Evolutionary conservation across 2,329 filamentous ascomycete genomes (phyloP), one percentile per base, ranked within the genome.

Genomic region (Neopestalotiopsis clavispora): DNA sequence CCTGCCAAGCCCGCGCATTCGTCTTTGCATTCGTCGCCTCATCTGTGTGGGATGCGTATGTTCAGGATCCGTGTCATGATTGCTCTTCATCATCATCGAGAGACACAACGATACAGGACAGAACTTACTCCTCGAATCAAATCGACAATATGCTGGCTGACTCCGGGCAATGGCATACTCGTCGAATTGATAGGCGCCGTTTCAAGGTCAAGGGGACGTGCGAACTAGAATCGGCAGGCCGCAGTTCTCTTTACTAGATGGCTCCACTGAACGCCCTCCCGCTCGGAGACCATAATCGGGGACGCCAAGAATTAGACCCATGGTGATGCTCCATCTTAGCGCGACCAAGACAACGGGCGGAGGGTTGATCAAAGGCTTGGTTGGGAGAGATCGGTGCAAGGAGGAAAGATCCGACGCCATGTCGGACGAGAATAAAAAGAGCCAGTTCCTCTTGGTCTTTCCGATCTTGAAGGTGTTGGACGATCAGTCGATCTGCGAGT

Each of bases 201-300:
- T 17, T 17, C 45, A 52, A 20, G 45, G 45, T 52, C n/a, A 17
- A 52, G 17, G 45, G 45, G 45, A 20, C 45, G 45, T 20, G 45
- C 45, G n/a, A 52, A 52, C 34, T 38, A 38, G 34, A 20, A 52
- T 52, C 45, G 34, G 34, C 34, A 38, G 5, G 34, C 45, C 17
- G 45, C 45, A 52, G 45, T 17, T 52, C 45, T 52, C 14, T 52
- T 3, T 10, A 38, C 34, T 38, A n/a, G 17, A 52, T 52, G 45
- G 45, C 17, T 52, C 45, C 45, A 52, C 45, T n/a, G n/a, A 52
- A 52, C 45, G n/a, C n/a, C 45, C 45, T 52, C 45, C 45, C 45
- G 45, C 45, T 52, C 45, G 45, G 45, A 52, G 45, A 52, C 45
- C 45, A 52, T 52, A 52, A 52, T 52, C 45, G 45, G 45, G n/a